Evolutionary conservation across 2,329 filamentous ascomycete genomes (phyloP).

Genomic region (Fusarium sp.): DNA sequence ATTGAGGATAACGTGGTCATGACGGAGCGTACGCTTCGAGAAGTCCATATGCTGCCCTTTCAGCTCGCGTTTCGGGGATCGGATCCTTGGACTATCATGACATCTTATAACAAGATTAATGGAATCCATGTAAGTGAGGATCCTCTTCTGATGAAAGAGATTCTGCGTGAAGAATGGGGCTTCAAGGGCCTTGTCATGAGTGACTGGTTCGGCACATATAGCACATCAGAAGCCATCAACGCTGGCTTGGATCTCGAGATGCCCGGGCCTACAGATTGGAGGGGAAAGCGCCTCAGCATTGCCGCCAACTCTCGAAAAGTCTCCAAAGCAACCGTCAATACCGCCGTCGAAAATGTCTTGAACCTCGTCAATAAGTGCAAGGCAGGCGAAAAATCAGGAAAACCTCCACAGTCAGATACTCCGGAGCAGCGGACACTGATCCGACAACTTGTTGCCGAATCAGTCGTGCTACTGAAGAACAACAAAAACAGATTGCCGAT

Average conservation of each 20-base stretch:
- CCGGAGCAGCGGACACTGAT: constrained; percentile 30
- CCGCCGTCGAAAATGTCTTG: constrained; percentile 44
- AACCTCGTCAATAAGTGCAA: constrained; percentile 34
- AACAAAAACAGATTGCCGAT: constrained; percentile 9
- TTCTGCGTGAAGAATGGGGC: constrained; percentile 49
- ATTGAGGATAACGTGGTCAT: constrained; percentile 41
- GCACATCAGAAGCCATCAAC: constrained; percentile 48
- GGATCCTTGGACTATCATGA: constrained; percentile 54
- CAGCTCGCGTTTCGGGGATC: constrained; percentile 54
- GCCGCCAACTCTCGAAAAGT: constrained; percentile 47
- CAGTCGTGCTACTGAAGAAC: constrained; percentile 31
- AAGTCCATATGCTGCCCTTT: constrained; percentile 52
- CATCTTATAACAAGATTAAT: constrained; percentile 54
- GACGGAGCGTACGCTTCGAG: constrained; percentile 39
- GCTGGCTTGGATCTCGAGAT: constrained; percentile 50
- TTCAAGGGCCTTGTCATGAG: constrained; percentile 39
- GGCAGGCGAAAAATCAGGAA: not conserved
- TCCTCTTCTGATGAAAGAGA: constrained; percentile 40
- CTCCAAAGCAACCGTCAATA: constrained; percentile 35
- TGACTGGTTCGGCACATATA: constrained; percentile 54
- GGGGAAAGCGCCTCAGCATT: constrained; percentile 41
- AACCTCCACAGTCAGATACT: constrained; percentile 17
- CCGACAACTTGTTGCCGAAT: constrained; percentile 25
- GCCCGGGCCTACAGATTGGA: constrained; percentile 50
- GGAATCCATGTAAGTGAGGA: constrained; percentile 50